Percentiles rank a stretch among this genome's conserved stretches.
Evolutionary conservation across 2,329 filamentous ascomycete genomes (phyloP).

Genomic region (Aureobasidium sp.): DNA sequence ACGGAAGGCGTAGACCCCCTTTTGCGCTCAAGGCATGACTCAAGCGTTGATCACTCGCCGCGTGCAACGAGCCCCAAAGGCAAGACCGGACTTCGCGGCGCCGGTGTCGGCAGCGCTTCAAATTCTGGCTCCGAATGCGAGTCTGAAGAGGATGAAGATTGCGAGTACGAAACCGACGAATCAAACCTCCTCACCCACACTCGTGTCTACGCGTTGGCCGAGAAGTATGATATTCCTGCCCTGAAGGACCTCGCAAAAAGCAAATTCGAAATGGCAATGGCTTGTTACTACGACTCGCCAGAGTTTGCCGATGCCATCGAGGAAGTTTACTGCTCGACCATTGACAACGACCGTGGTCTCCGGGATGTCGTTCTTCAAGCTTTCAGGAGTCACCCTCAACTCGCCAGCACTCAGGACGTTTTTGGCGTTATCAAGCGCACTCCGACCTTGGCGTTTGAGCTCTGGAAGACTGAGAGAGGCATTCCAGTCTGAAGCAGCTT

Average conservation of each 20-base stretch:
- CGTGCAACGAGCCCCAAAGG: slow-evolving; percentile 8
- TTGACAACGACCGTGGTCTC: slow-evolving; percentile 41
- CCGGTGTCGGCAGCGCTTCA: not conserved
- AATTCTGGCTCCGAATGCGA: slow-evolving; percentile 25
- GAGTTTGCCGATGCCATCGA: slow-evolving; percentile 41
- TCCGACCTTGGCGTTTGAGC: slow-evolving; percentile 39
- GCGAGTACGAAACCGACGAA: slow-evolving; percentile 29
- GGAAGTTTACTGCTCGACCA: slow-evolving; percentile 41
- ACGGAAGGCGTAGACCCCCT: not conserved
- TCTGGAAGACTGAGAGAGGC: slow-evolving; percentile 40
- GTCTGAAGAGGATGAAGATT: slow-evolving; percentile 24
- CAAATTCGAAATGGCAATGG: slow-evolving; percentile 39
- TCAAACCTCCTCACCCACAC: slow-evolving; percentile 38
- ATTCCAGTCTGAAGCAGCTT: slow-evolving; percentile 26
- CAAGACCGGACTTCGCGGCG: not conserved
- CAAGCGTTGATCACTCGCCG: not conserved
- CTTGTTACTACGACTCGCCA: slow-evolving; percentile 34
- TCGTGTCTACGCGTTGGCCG: slow-evolving; percentile 41
- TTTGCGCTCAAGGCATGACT: not conserved
- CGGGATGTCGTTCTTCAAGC: slow-evolving; percentile 39
- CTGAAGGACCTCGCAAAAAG: slow-evolving; percentile 37
- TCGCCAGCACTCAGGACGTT: slow-evolving; percentile 39
- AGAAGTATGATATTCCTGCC: slow-evolving; percentile 42
- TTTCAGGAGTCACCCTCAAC: slow-evolving; percentile 37
- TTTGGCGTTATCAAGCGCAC: slow-evolving; percentile 35